Percentiles rank a stretch among this genome's conserved stretches.
These are phyloP conservation scores for Tolypocladium amazonense DNA, from an alignment of 2,329 filamentous ascomycete genomes.

Conservation along the genomic window DNA sequence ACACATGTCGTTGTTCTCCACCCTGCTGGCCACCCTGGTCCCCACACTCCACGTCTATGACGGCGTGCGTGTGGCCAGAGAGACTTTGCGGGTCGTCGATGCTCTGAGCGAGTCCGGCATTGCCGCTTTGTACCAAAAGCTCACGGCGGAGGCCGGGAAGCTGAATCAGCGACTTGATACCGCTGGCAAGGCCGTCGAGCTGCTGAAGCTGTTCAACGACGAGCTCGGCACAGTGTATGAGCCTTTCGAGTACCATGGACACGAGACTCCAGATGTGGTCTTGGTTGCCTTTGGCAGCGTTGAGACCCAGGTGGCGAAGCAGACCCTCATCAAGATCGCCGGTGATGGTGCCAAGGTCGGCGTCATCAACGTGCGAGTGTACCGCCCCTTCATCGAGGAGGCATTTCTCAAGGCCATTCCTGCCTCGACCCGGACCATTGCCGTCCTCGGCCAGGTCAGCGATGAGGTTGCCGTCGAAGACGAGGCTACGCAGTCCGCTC, in stretches of 20 bases:
- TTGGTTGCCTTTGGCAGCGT: slow-evolving; percentile 88
- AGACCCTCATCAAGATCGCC: slow-evolving; percentile 65
- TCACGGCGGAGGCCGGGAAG: slow-evolving; percentile 50
- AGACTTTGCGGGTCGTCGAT: slow-evolving; percentile 74
- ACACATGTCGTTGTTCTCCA: slow-evolving; percentile 89
- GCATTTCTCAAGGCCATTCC: slow-evolving; percentile 80
- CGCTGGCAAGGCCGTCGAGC: slow-evolving; percentile 59
- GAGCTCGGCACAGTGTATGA: slow-evolving; percentile 91
- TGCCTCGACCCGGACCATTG: slow-evolving; percentile 61
- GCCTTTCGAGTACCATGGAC: slow-evolving; percentile 89
- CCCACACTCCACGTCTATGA: slow-evolving; percentile 87
- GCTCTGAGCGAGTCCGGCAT: slow-evolving; percentile 65
- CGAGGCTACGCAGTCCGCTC: slow-evolving; percentile 64
- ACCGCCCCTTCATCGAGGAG: slow-evolving; percentile 91
- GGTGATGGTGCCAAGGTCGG: slow-evolving; percentile 69
- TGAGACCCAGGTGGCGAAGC: slow-evolving; percentile 75
- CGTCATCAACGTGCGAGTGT: slow-evolving; percentile 83
- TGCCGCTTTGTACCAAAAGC: slow-evolving; percentile 55
- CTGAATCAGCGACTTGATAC: slow-evolving; percentile 61
- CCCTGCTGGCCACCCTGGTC: slow-evolving; percentile 63
- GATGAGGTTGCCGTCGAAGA: slow-evolving; percentile 66
- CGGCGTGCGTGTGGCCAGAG: slow-evolving; percentile 70
- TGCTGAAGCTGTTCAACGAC: slow-evolving; percentile 69
- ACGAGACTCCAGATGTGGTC: slow-evolving; percentile 67
- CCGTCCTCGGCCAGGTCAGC: slow-evolving; percentile 80